phyloP scores from a whole-genome alignment of 208 protist species.

The Trypanosoma congolense region DNA sequence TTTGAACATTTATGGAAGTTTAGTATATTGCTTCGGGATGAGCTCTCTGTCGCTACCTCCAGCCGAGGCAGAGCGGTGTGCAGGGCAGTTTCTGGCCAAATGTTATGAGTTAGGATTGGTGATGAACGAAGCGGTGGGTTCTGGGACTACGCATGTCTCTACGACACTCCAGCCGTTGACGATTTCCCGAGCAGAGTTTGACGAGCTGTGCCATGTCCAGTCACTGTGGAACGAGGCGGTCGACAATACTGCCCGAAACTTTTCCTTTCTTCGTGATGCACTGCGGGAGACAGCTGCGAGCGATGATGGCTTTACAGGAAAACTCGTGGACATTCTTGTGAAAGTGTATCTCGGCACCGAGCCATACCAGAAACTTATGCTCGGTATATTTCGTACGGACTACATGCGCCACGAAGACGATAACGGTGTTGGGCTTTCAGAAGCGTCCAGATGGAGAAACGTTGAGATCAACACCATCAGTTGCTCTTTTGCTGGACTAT shows the following conservation, averaged over 20 bases:
- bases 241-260: slow-evolving; percentile 72
- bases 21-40: neutral
- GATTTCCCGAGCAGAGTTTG: slow-evolving; percentile 38
- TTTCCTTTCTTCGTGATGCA: slow-evolving; percentile 41
- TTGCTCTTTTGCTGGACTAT: slow-evolving; percentile 88
- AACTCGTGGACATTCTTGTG: slow-evolving; percentile 78
- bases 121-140: slow-evolving; percentile 42
- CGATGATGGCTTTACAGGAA: slow-evolving; percentile 78
- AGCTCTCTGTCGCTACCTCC: slow-evolving; percentile 17
- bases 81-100: slow-evolving; percentile 52
- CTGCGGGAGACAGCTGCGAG: slow-evolving; percentile 63
- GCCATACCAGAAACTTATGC: slow-evolving; percentile 68
- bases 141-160: slow-evolving; percentile 44
- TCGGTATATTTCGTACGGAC: slow-evolving; percentile 92
- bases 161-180: slow-evolving; percentile 53
- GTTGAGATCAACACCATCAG: slow-evolving; percentile 97
- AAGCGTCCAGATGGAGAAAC: slow-evolving; percentile 75
- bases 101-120: slow-evolving; percentile 67
- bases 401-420: slow-evolving; percentile 80
- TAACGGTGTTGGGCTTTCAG: slow-evolving; percentile 1
- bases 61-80: slow-evolving; percentile 18
- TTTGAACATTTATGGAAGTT: too few species aligned
- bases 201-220: slow-evolving; percentile 36
- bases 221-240: slow-evolving; percentile 81
- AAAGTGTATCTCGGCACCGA: slow-evolving; percentile 54